A percentile compares a stretch with the other conserved stretches of the same genome.
phyloP scores from a whole-genome alignment of 2,329 filamentous ascomycete genomes.

The Colletotrichum chrysophilum region DNA sequence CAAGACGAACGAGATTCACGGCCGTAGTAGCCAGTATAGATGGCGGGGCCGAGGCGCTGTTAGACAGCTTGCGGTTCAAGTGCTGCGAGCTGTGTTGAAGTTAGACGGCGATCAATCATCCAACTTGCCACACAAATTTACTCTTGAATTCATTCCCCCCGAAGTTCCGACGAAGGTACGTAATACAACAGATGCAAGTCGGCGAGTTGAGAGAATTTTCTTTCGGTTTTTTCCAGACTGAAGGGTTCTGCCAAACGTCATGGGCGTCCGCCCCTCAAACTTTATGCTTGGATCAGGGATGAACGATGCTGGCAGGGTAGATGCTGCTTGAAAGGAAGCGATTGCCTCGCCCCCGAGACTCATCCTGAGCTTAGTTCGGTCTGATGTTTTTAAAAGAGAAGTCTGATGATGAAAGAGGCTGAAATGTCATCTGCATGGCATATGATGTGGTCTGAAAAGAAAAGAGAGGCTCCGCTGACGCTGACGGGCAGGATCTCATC shows the following conservation, averaged over 20 bases:
- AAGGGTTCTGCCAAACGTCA: conserved; percentile 2
- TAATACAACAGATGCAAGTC: background rate
- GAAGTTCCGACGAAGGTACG: background rate
- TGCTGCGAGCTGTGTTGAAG: background rate
- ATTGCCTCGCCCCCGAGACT: background rate
- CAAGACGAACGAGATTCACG: background rate
- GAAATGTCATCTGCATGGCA: background rate
- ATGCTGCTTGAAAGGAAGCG: background rate
- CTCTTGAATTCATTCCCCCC: background rate
- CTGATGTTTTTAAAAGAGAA: background rate
- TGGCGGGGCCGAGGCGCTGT: background rate
- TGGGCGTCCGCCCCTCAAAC: background rate
- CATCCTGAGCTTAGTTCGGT: background rate
- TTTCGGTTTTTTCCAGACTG: background rate
- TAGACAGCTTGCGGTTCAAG: background rate
- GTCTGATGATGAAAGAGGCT: background rate
- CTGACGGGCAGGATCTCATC: background rate
- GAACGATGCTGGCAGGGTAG: background rate
- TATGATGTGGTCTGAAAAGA: background rate
- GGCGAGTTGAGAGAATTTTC: background rate
- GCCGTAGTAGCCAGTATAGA: background rate
- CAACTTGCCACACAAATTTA: background rate
- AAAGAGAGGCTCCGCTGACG: background rate
- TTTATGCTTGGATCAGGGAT: background rate
- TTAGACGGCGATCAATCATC: background rate